phyloP scores from a whole-genome alignment of 805 yeast species.

The Starmera caribaea region DNA sequence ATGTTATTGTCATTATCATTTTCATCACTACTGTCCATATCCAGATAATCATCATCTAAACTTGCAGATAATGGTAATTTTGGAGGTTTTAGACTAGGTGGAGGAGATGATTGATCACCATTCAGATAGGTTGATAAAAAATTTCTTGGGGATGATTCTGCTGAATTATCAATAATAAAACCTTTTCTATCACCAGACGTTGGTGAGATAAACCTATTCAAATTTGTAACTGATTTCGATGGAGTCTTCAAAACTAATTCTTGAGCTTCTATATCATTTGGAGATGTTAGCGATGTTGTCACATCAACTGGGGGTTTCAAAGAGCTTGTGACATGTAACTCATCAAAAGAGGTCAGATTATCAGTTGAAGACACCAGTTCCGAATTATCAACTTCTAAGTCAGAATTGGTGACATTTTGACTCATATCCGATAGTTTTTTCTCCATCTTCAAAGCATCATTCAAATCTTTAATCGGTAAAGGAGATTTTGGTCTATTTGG shows the following conservation, averaged over 20 bases:
- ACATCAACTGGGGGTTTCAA: background rate
- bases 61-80: constrained; percentile 2
- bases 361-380: too few relatives aligned
- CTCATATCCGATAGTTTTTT: too few relatives aligned
- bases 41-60: constrained; percentile 12
- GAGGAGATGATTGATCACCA: constrained; percentile 10
- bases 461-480: background rate
- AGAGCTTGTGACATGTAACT: too few relatives aligned
- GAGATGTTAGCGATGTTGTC: background rate
- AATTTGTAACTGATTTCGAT: background rate
- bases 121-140: constrained; percentile 14
- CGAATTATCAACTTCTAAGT: too few relatives aligned
- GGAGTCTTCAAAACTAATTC: background rate
- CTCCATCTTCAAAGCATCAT: too few relatives aligned
- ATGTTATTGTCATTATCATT: background rate
- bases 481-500: constrained; percentile 10
- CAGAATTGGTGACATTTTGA: too few relatives aligned
- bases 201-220: constrained; percentile 7
- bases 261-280: background rate
- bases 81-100: constrained; percentile 12
- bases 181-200: constrained; percentile 15
- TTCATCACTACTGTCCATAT: constrained; percentile 8
- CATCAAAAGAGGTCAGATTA: too few relatives aligned
- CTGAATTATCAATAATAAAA: constrained; percentile 12
- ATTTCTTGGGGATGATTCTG: constrained; percentile 15